Percentiles rank a stretch among this genome's conserved stretches.
Evolutionary conservation across 192 early-diverging fungal genomes (phyloP).

Genomic region (Coemansia reversa): DNA sequence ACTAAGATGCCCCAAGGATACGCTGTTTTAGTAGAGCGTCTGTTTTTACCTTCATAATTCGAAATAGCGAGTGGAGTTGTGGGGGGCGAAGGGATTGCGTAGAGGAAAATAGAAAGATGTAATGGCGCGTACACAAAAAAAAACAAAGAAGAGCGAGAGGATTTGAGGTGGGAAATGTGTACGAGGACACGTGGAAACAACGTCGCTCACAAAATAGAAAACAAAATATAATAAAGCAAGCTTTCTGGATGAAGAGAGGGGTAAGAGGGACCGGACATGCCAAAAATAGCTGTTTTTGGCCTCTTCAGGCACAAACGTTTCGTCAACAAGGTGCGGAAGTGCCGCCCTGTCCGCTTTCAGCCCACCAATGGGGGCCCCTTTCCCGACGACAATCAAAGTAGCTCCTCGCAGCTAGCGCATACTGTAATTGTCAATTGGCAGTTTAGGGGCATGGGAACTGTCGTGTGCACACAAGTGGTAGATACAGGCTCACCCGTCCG

Average conservation of each 20-base stretch:
- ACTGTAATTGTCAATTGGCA: no score
- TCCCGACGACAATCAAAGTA: not conserved
- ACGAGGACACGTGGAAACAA: not conserved
- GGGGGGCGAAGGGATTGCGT: constrained; percentile 2
- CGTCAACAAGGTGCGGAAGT: no score
- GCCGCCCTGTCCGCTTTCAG: no score
- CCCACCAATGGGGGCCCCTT: no score
- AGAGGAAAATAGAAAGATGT: not conserved
- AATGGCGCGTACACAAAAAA: not conserved
- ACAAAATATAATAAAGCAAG: no score
- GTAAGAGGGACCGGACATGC: no score
- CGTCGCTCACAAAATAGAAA: not conserved
- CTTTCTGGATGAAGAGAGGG: no score
- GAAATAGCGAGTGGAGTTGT: constrained; percentile 3
- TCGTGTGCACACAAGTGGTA: no score
- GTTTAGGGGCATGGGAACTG: no score
- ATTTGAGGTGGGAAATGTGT: not conserved
- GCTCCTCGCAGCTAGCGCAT: not conserved
- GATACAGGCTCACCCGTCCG: no score
- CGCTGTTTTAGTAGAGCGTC: not conserved
- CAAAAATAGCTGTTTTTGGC: no score
- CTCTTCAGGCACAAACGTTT: no score
- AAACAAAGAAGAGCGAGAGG: constrained; percentile 1
- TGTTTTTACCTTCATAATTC: constrained; percentile 32
- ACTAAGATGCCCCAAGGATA: not conserved